Evolutionary conservation across 768 basidiomycete species (phyloP).

Genomic region (Tylopilus rubrobrunneus): DNA sequence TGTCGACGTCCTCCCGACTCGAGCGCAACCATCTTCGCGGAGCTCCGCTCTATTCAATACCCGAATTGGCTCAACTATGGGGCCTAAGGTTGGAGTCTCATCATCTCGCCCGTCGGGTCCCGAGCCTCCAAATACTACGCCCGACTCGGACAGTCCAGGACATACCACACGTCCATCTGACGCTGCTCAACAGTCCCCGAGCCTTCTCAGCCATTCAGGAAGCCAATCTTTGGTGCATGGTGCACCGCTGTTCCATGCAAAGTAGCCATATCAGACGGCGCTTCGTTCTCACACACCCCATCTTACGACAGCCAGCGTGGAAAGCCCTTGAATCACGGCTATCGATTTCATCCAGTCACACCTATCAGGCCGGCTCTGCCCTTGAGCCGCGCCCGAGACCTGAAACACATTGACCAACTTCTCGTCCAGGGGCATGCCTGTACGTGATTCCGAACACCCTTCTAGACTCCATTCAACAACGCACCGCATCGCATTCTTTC

Average conservation of each 20-base stretch:
- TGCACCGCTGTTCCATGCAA: not conserved
- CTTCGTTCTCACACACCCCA: not conserved
- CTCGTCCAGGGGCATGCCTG: not conserved
- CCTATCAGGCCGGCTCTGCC: not conserved
- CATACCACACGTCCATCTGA: not conserved
- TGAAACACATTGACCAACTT: not conserved
- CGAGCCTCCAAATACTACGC: too few relatives aligned
- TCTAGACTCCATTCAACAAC: not conserved
- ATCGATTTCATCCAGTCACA: not conserved
- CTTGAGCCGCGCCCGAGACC: not conserved
- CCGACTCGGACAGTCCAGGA: too few relatives aligned
- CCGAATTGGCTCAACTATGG: too few relatives aligned
- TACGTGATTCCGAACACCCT: not conserved
- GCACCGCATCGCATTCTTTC: not conserved
- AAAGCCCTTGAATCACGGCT: not conserved
- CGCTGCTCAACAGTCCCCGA: too few relatives aligned
- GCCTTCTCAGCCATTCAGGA: not conserved
- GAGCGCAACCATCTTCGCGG: too few relatives aligned
- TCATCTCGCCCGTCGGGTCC: too few relatives aligned
- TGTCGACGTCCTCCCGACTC: not conserved
- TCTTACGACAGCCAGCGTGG: conserved; percentile 6
- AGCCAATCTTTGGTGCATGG: not conserved
- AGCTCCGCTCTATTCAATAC: too few relatives aligned
- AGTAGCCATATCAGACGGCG: not conserved
- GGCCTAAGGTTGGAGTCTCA: too few relatives aligned